Evolutionary conservation across 2,329 filamentous ascomycete species (phyloP).

Genomic region (Sarocladiaceae sp.): DNA sequence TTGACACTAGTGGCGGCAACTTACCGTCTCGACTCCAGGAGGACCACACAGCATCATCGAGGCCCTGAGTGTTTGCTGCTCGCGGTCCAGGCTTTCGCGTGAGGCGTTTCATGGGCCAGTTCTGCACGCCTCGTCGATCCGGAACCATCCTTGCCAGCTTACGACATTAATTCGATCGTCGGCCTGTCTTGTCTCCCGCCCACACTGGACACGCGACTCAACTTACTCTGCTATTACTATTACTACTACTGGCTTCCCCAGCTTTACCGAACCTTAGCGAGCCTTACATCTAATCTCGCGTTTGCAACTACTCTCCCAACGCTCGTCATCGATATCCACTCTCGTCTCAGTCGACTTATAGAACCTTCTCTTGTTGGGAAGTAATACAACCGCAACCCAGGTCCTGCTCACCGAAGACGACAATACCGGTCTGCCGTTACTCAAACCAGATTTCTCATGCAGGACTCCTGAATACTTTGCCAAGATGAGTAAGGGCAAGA

Average conservation of each 20-base stretch:
- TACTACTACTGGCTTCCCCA: background rate
- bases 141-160: background rate
- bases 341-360: no score
- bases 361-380: no score
- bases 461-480: background rate
- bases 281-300: no score
- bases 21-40: slow-evolving; percentile 2
- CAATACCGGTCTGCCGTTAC: no score
- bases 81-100: background rate
- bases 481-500: slow-evolving; percentile 33
- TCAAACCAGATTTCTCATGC: no score
- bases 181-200: background rate
- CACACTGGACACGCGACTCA: no score
- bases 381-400: no score
- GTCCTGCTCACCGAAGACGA: no score
- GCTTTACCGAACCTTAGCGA: no score
- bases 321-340: no score
- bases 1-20: slow-evolving; percentile 7
- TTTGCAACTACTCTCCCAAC: background rate
- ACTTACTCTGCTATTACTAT: background rate
- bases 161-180: slow-evolving; percentile 4
- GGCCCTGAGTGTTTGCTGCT: background rate
- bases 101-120: background rate
- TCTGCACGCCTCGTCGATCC: background rate
- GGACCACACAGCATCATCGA: slow-evolving; percentile 4